Evolutionary conservation across 73 alveolate species (phyloP).

Genomic region (Paramecium caudatum): DNA sequence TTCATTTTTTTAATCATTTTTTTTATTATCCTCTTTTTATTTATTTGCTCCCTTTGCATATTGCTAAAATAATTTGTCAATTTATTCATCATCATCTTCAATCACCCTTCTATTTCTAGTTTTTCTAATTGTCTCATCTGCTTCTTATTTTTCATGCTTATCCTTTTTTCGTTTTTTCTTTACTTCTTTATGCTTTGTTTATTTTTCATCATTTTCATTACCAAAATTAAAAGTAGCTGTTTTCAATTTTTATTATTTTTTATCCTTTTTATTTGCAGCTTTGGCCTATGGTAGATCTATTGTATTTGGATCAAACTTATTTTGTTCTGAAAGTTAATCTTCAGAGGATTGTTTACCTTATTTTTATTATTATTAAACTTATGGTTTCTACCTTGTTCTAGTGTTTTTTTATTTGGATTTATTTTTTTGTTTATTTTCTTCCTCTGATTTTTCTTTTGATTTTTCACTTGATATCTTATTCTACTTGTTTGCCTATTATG

Average conservation of each 20-base stretch:
- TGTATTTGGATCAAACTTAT: neutral
- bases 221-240: neutral
- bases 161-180: neutral
- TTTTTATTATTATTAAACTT: no score
- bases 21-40: neutral
- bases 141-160: neutral
- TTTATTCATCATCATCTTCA: slow-evolving; percentile 3
- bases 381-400: no score
- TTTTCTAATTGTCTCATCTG: no score
- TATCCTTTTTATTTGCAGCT: neutral
- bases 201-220: neutral
- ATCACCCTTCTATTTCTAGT: neutral
- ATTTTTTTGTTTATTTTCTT: neutral
- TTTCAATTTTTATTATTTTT: neutral
- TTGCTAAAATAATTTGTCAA: neutral
- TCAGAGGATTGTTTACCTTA: slow-evolving; percentile 13
- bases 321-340: neutral
- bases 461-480: no score
- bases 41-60: neutral
- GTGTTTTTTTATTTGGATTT: neutral
- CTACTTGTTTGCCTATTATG: no score
- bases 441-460: neutral
- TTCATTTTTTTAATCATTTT: neutral
- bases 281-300: neutral
- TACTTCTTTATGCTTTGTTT: neutral